These are phyloP conservation scores for Wallemia ichthyophaga DNA, from an alignment of 1,284 basidiomycete species.

Conservation along the genomic window DNA sequence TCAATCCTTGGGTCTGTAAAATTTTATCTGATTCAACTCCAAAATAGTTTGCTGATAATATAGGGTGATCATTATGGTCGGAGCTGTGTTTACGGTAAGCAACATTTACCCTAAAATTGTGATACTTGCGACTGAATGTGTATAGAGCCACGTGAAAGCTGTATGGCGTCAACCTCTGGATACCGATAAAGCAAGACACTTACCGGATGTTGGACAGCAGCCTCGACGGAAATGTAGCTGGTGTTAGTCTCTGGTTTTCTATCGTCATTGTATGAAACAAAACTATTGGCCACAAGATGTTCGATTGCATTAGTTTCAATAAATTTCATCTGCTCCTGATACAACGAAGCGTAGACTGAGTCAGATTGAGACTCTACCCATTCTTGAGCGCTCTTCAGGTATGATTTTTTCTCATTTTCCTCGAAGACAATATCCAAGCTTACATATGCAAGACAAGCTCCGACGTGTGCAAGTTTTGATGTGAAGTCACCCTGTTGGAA, in stretches of 20 bases:
- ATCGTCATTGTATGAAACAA: neutral
- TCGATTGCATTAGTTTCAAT: neutral
- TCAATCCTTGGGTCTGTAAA: neutral
- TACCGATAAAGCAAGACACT: neutral
- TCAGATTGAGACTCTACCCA: neutral
- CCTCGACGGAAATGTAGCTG: neutral
- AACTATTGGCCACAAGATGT: neutral
- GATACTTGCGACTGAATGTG: neutral
- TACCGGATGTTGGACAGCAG: neutral
- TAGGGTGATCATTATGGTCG: neutral
- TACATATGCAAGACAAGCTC: neutral
- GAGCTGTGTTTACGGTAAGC: neutral
- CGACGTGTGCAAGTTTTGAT: neutral
- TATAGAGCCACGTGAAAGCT: neutral
- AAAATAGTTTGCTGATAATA: neutral
- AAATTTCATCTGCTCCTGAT: neutral
- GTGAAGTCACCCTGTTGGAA: neutral
- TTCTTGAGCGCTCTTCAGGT: neutral
- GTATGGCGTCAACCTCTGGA: neutral
- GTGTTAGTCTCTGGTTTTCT: neutral
- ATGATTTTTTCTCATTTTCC: neutral
- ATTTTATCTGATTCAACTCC: neutral
- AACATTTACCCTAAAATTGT: neutral
- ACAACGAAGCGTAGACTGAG: neutral
- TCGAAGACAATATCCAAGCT: neutral